A percentile compares a stretch with the other conserved stretches of the same genome.
Conservation (phyloP, 768 basidiomycete species). For the Termitomyces sp. region DNA sequence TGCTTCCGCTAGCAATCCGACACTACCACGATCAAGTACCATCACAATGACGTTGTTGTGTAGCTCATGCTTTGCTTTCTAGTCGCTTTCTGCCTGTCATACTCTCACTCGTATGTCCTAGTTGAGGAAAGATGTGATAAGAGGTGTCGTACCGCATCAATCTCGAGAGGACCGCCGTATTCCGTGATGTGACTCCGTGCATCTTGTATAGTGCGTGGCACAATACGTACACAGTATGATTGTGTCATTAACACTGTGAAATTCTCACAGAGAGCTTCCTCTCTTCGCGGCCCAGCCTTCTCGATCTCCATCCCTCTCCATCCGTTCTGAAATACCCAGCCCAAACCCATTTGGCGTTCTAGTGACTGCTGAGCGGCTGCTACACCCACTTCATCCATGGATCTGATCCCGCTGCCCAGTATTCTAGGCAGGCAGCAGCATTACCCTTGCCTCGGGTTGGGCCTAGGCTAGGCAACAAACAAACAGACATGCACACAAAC, state of each 20-base stretch:
- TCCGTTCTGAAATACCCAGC: neutral
- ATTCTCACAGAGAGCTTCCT: neutral
- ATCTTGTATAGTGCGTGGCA: neutral
- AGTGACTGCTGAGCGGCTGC: neutral
- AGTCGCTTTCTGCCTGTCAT: neutral
- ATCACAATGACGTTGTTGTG: conserved; percentile 3
- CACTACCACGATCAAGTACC: neutral
- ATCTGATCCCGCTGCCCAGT: neutral
- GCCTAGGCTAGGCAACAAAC: neutral
- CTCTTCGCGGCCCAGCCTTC: neutral
- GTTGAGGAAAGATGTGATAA: neutral
- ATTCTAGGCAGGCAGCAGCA: neutral
- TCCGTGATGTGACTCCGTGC: neutral
- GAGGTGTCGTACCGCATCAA: neutral
- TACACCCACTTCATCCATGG: neutral
- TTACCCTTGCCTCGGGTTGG: neutral
- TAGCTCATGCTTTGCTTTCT: neutral
- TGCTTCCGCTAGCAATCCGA: neutral
- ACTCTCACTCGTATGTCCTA: neutral
- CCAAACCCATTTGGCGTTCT: neutral
- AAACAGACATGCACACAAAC: neutral
- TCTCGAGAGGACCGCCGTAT: neutral
- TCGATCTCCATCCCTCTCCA: neutral
- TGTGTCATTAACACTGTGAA: conserved; percentile 4
- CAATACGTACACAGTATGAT: conserved; percentile 6